Percentiles rank a stretch among this genome's conserved stretches.
Evolutionary conservation across 257 asterid genomes (phyloP).

Genomic region (Penstemon newberryi): DNA sequence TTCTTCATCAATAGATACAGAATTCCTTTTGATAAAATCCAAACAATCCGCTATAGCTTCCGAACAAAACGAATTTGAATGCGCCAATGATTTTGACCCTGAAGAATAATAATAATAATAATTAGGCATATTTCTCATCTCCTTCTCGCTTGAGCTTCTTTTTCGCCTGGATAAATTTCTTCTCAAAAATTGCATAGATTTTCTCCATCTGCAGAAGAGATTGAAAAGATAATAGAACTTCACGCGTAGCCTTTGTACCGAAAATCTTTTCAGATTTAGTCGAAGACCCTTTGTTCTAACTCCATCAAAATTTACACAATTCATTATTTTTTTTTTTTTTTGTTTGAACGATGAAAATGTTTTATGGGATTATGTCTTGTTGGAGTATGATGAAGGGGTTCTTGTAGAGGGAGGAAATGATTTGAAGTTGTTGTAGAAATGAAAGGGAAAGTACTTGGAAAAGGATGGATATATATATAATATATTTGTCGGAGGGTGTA

Average conservation of each 20-base stretch:
- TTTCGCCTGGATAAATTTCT: neutral
- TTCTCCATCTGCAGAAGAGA: neutral
- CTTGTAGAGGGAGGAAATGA: neutral
- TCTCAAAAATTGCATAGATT: neutral
- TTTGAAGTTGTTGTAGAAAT: neutral
- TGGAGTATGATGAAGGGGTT: neutral
- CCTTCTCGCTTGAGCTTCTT: neutral
- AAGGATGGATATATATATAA: neutral
- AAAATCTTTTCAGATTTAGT: neutral
- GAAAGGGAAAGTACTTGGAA: neutral
- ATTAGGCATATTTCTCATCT: neutral
- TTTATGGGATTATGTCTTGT: no score
- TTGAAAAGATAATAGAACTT: neutral
- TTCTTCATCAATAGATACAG: neutral
- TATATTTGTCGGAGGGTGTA: no score
- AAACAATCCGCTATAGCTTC: neutral
- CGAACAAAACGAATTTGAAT: conserved; percentile 1
- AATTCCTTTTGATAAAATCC: neutral
- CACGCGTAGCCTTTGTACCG: neutral
- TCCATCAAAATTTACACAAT: neutral
- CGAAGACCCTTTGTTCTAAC: neutral
- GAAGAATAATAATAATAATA: neutral
- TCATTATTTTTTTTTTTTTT: neutral
- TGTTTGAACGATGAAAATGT: neutral
- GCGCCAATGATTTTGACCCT: neutral